A percentile compares a stretch with the other conserved stretches of the same genome.
Conservation (phyloP, 1,284 basidiomycete species). For the Cutaneotrichosporon dermatis region DNA sequence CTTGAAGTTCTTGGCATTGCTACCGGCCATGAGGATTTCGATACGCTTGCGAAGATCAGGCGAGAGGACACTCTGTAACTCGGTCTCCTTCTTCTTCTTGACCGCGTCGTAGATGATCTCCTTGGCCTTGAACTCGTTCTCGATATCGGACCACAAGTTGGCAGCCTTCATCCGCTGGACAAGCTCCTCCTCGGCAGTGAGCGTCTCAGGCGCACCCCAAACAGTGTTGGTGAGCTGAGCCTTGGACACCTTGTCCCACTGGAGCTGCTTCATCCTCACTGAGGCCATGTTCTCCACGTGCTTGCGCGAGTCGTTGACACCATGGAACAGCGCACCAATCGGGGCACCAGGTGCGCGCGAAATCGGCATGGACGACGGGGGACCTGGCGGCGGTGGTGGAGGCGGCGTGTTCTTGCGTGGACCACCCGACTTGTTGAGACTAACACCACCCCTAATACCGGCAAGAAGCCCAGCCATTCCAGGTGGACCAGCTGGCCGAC, state of each 20-base stretch:
- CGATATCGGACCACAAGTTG: conserved; percentile 93
- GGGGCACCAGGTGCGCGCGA: conserved; percentile 36
- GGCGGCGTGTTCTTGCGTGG: conserved; percentile 12
- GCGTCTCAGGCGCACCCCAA: conserved; percentile 67
- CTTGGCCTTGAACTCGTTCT: conserved; percentile 96
- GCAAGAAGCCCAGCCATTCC: conserved; percentile 45
- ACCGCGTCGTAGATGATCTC: conserved; percentile 64
- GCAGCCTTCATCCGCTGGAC: conserved; percentile 71
- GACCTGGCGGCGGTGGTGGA: conserved; percentile 8
- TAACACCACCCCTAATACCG: conserved; percentile 43
- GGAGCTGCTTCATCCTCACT: conserved; percentile 94
- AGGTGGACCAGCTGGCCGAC: conserved; percentile 4
- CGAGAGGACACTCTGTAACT: conserved; percentile 85
- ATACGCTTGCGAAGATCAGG: conserved; percentile 84
- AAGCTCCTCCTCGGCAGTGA: conserved; percentile 66
- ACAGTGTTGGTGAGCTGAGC: conserved; percentile 75
- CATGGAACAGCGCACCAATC: conserved; percentile 36
- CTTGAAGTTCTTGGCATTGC: conserved; percentile 59
- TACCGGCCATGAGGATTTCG: conserved; percentile 83
- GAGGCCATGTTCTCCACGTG: conserved; percentile 78
- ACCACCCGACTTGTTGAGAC: conserved; percentile 27
- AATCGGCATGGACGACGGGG: conserved; percentile 17
- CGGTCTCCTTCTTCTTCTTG: conserved; percentile 68
- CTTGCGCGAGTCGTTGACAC: conserved; percentile 59
- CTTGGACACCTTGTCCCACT: conserved; percentile 95